Base-by-base conservation (phyloP, 164 flowering plant genomes). In the Cinnamomum chago region DNA sequence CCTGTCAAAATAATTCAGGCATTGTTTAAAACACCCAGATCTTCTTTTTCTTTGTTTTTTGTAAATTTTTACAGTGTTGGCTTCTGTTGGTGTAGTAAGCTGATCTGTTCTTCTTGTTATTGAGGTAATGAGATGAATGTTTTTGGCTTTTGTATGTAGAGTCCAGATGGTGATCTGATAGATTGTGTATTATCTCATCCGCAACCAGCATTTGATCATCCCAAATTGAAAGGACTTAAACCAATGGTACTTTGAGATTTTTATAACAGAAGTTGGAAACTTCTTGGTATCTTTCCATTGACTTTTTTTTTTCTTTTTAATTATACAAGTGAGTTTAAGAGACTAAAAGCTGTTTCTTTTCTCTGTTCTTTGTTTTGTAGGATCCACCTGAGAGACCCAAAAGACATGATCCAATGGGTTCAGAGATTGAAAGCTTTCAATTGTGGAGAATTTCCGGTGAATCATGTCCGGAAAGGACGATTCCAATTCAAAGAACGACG, bases 401-500 rank as follows among this genome's bases (percentile, higher is more conserved):
- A 72, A 90, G 88, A 14, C 84, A 83, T 25, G 77, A 79, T 64
- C 74, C 81, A 18, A 75, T 78, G 1, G 83, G 77, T 0, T 67
- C 67, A n/a, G 75, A 18, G 2, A 17, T 76, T 2, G 96, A 87
- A 73, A 79, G 75, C 58, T 88, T 82, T 70, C 99, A 96, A 76
- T 60, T 86, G 10, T 96, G 99, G 99, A 83, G 86, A 18, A 25
- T 80, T 55, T 78, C 88, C 1, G 93, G 91, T 1, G 97, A 91
- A 74, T 78, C 83, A 18, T 95, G 99, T 64, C 98, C 99, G 0
- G 89, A 88, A 79, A 95, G 96, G 64, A 92, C 98, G 11, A 77
- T 95, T 72, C 97, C 99, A 25, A 90, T 95, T 24, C 84, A 97
- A 84, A 92, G 98, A 89, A 92, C 96, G 71, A 89, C 70, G 1